Base-by-base conservation (phyloP, 805 yeast species). In the Yarrowia sp. region DNA sequence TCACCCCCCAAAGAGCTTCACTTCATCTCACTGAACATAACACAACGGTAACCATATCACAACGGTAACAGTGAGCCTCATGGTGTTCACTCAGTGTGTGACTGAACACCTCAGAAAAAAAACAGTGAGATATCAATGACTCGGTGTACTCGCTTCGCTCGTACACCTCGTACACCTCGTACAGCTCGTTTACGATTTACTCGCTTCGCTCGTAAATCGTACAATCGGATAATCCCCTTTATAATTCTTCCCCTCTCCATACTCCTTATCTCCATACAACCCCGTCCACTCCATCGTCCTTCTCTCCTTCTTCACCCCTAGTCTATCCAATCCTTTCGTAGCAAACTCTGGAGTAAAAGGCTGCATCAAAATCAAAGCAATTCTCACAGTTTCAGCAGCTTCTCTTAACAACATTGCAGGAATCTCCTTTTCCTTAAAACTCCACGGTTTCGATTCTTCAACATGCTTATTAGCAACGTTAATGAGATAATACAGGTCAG, bases 361-460 rank as follows among this genome's bases (percentile, higher is more conserved):
- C 66, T 82, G 86, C 36, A 88, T 78, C 39, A 89, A 71, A 8
- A 93, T 85, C 0, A 93, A 80, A 10, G 83, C 71, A 0, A 90
- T 81, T 65, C 98, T 80, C 14, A 86, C 80, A 0, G 85, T 81
- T 69, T 93, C 98, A 8, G 89, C 82, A 0, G 90, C 87, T 8
- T 83, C 71, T 67, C 82, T 85, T 1, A 92, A 84, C 13, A 85
- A 81, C 50, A 81, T 76, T 73, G 86, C 88, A 68, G 81, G 86
- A 31, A 65, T 43, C 1, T 68, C 66, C 3, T 70, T 67, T 1
- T 71, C 70, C 50, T 76, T 77, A 58, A 79, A 76, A 8, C 77
- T 74, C 98, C 98, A 93, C 0, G 98, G 98, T 70, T 85, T 87
- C 6, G 85, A 76, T 0, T 74, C 77, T 71, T 90, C 96, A 68